phyloP scores from a whole-genome alignment of 306 rosid species.

The Alnus glutinosa region DNA sequence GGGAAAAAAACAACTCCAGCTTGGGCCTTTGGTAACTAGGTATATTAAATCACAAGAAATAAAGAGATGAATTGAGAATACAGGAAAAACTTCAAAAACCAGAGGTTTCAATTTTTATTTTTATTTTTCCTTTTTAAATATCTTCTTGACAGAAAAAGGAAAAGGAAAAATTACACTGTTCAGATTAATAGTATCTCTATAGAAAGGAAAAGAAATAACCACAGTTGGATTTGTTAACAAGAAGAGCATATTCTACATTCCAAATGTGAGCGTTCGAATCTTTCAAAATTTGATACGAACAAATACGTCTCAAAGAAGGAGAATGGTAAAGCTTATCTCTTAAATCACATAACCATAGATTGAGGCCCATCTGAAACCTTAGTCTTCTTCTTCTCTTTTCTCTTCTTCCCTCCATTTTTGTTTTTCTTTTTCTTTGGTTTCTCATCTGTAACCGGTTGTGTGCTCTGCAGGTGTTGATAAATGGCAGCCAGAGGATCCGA shows the following conservation, averaged over 20 bases:
- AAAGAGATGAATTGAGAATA: too few species aligned
- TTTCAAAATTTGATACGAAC: neutral
- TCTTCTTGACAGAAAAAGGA: neutral
- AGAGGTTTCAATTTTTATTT: too few species aligned
- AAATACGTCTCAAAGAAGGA: conserved; percentile 16
- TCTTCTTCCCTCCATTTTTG: conserved; percentile 65
- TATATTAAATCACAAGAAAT: too few species aligned
- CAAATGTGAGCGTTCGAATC: conserved; percentile 17
- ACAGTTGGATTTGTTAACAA: conserved; percentile 3
- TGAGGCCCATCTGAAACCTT: conserved; percentile 42
- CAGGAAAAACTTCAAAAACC: too few species aligned
- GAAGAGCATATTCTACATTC: conserved; percentile 6
- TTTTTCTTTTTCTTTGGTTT: conserved; percentile 56
- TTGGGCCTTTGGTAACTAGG: too few species aligned
- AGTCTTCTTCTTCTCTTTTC: conserved; percentile 54
- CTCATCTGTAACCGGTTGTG: conserved; percentile 60
- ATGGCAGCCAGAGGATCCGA: conserved; percentile 62
- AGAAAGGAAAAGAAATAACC: neutral
- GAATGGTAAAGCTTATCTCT: neutral
- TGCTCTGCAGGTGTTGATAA: conserved; percentile 52
- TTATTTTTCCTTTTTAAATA: neutral
- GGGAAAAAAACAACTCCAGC: too few species aligned
- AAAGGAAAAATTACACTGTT: neutral
- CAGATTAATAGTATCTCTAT: neutral
- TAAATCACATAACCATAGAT: conserved; percentile 57